Conservation (phyloP, 805 yeast genomes). For the Blastobotrys peoriensis region DNA sequence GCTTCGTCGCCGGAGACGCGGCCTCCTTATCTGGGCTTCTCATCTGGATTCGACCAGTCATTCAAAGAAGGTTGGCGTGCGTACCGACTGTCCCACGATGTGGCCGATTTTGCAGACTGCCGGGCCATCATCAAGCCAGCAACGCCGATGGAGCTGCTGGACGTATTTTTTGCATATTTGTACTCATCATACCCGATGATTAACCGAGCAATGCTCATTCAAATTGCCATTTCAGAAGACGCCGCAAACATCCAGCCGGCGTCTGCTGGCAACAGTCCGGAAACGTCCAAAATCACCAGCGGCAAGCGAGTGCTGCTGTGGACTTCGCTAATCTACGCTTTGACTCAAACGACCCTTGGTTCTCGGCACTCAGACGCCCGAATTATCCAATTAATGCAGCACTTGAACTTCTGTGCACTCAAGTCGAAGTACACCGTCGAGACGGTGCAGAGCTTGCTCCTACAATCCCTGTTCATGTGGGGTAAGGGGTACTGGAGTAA, state of each 20-base stretch:
- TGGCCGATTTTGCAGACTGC: constrained; percentile 5
- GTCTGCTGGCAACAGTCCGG: background rate
- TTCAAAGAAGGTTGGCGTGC: constrained; percentile 7
- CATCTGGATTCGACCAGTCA: constrained; percentile 11
- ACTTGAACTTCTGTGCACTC: constrained; percentile 10
- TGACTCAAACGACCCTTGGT: constrained; percentile 4
- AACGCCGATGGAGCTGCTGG: constrained; percentile 9
- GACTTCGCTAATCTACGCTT: constrained; percentile 10
- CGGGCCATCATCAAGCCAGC: constrained; percentile 1
- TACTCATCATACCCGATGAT: constrained; percentile 11
- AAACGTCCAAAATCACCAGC: constrained; percentile 1
- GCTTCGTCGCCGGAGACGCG: constrained; percentile 1
- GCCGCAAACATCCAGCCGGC: background rate
- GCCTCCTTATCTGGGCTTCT: constrained; percentile 5
- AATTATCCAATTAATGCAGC: constrained; percentile 9
- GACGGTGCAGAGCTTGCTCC: constrained; percentile 10
- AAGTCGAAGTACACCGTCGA: constrained; percentile 9
- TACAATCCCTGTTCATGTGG: constrained; percentile 7
- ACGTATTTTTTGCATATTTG: constrained; percentile 10
- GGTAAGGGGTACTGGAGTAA: constrained; percentile 10
- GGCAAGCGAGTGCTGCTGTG: constrained; percentile 10
- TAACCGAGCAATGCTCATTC: constrained; percentile 6
- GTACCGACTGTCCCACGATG: constrained; percentile 5
- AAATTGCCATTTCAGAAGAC: constrained; percentile 4
- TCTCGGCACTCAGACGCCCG: constrained; percentile 3